Conservation (phyloP, 352 stramenopile species). For the Globisporangium megalacanthum region DNA sequence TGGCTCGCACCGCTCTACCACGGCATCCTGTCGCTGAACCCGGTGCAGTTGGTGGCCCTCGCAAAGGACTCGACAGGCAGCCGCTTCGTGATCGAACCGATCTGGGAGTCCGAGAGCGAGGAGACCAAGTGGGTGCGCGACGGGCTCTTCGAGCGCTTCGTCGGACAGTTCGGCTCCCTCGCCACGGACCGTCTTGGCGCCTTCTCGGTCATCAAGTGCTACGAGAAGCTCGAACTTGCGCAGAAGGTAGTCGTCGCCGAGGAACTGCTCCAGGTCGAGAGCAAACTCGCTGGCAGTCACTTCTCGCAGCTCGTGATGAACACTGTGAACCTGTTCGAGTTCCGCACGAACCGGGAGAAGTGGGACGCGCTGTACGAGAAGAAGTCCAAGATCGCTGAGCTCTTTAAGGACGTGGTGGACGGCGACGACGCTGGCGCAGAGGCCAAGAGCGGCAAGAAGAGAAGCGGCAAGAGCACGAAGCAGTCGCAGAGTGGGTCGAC, state of each 20-base stretch:
- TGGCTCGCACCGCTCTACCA: conserved; percentile 50
- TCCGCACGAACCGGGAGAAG: conserved; percentile 71
- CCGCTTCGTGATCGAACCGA: conserved; percentile 69
- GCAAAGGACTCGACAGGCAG: conserved; percentile 77
- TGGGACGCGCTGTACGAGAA: conserved; percentile 74
- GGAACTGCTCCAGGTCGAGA: conserved; percentile 63
- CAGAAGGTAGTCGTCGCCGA: conserved; percentile 69
- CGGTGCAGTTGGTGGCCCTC: conserved; percentile 59
- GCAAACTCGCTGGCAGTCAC: conserved; percentile 67
- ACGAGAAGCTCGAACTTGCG: conserved; percentile 44
- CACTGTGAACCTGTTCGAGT: conserved; percentile 74
- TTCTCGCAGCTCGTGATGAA: conserved; percentile 83
- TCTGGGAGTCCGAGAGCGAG: conserved; percentile 63
- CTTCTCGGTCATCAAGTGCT: conserved; percentile 85
- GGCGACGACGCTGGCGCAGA: conserved; percentile 14
- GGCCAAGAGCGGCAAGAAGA: conserved; percentile 4
- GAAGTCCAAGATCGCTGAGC: conserved; percentile 69
- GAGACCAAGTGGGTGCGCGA: conserved; percentile 53
- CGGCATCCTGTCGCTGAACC: conserved; percentile 61
- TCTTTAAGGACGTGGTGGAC: conserved; percentile 73
- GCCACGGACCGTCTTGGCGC: conserved; percentile 69
- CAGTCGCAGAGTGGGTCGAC: conserved; percentile 24
- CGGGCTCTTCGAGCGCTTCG: conserved; percentile 63
- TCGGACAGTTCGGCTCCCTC: conserved; percentile 62
- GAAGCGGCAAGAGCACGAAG: conserved; percentile 13